A percentile compares a stretch with the other conserved stretches of the same genome.
phyloP scores from a whole-genome alignment of 2,329 filamentous ascomycete species.

The Graphilbum ipis-grandicollis region DNA sequence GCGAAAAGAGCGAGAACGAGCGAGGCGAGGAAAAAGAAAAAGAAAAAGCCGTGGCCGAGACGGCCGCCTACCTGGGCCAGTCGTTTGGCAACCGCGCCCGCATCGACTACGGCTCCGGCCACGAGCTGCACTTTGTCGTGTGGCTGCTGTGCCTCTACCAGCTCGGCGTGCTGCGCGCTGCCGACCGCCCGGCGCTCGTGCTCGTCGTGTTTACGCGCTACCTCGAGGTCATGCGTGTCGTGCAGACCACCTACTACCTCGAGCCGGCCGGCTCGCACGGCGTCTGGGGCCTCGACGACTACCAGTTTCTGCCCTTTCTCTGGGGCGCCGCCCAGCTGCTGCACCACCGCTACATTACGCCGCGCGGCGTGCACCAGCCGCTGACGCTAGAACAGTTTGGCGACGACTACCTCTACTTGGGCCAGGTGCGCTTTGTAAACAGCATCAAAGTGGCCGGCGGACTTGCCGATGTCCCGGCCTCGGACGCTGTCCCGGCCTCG shows the following conservation, averaged over 20 bases:
- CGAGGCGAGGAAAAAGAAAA: neutral
- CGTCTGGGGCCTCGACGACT: slow-evolving; percentile 95
- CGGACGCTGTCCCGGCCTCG: neutral
- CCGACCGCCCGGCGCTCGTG: slow-evolving; percentile 58
- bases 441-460: slow-evolving; percentile 58
- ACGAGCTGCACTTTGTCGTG: slow-evolving; percentile 92
- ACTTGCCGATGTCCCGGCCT: no score
- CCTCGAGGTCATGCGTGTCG: slow-evolving; percentile 65
- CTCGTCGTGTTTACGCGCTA: slow-evolving; percentile 71
- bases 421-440: slow-evolving; percentile 88
- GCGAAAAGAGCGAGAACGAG: neutral
- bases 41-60: slow-evolving; percentile 41
- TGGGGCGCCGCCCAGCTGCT: slow-evolving; percentile 85
- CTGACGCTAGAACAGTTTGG: slow-evolving; percentile 76
- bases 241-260: slow-evolving; percentile 89
- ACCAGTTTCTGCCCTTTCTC: slow-evolving; percentile 90
- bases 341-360: slow-evolving; percentile 66
- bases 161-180: slow-evolving; percentile 41
- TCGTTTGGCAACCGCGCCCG: slow-evolving; percentile 73
- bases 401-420: slow-evolving; percentile 73
- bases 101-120: slow-evolving; percentile 93
- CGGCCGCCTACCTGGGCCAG: slow-evolving; percentile 63
- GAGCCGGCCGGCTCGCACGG: slow-evolving; percentile 94
- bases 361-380: slow-evolving; percentile 69
- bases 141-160: slow-evolving; percentile 93